Evolutionary conservation across 306 rosid genomes (phyloP), one percentile per base, ranked within the genome.

Genomic region (Potentilla sterilis): DNA sequence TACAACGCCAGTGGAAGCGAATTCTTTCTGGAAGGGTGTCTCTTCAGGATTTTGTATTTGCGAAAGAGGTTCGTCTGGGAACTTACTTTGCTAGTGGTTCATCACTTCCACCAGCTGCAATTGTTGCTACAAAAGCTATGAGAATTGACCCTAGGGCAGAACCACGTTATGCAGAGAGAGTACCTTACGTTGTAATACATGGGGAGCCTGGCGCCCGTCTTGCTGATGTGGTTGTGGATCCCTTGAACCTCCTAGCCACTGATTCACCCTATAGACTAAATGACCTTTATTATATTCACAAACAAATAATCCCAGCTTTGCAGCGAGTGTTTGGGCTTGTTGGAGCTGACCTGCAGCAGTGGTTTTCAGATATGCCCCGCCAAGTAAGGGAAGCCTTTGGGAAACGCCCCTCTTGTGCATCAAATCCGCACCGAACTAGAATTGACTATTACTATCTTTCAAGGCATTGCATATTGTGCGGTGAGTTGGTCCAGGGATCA

Each of bases 91-190:
- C 86, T 21, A 89, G 89, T 86, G 79, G 85, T 62, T 87, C 96
- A n/a, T 88, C 91, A 62, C 95, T 94, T 82, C 98, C 97, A 80
- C 97, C 98, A 22, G 96, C 96, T 34, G 98, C 98, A 80, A 89
- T 94, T 85, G 98, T 94, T 52, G 97, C 98, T 77, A 81, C 88
- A 18, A 94, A 94, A 85, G 98, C 97, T 40, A 92, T 86, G 93
- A 88, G 86, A 84, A 74, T 74, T 69, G 97, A 94, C 78, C 97
- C 89, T 37, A 90, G 98, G 84, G 96, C 96, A 40, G 98, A 94
- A 83, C 98, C 98, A 38, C 88, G 97, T 28, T 92, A 92, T 81
- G 98, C 84, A 21, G 96, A 94, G 82, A 82, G 98, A 78, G 72
- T 94, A 75, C 97, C 97, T 63, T 92, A 92, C 21, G 88, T 94